phyloP scores from a whole-genome alignment of 2,329 filamentous ascomycete genomes.

The Phoma sp. region DNA sequence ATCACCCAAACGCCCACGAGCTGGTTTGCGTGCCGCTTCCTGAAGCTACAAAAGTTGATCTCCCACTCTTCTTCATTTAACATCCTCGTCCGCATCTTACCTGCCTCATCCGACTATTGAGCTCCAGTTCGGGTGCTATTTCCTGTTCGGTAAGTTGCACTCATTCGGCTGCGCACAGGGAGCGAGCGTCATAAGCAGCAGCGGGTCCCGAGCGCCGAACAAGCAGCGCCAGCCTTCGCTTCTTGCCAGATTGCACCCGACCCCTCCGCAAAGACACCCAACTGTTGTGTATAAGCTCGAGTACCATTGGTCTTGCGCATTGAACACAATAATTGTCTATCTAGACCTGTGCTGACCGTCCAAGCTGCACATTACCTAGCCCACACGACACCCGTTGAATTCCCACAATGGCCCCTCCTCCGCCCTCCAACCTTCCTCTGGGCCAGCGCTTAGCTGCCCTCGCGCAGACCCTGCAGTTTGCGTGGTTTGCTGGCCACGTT shows the following conservation, averaged over 20 bases:
- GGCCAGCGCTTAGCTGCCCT: slow-evolving; percentile 77
- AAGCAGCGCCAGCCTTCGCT: slow-evolving; percentile 38
- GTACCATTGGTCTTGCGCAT: slow-evolving; percentile 19
- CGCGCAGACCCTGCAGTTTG: slow-evolving; percentile 92
- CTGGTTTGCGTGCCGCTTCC: slow-evolving; percentile 40
- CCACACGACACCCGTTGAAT: slow-evolving; percentile 39
- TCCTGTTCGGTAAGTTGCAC: slow-evolving; percentile 38
- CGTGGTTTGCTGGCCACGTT: slow-evolving; percentile 74
- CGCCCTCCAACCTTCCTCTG: slow-evolving; percentile 72
- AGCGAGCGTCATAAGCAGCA: slow-evolving; percentile 37
- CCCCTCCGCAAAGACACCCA: slow-evolving; percentile 28
- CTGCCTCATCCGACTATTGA: slow-evolving; percentile 4
- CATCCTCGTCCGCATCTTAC: slow-evolving; percentile 9
- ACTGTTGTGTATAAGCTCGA: slow-evolving; percentile 21
- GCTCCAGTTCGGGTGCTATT: slow-evolving; percentile 16
- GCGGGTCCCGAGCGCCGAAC: slow-evolving; percentile 38
- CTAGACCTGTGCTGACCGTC: slow-evolving; percentile 37
- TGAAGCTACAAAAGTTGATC: slow-evolving; percentile 34
- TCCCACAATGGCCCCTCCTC: slow-evolving; percentile 73
- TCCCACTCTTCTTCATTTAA: slow-evolving; percentile 11
- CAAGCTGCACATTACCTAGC: slow-evolving; percentile 32
- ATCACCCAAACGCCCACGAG: slow-evolving; percentile 39
- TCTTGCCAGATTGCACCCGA: slow-evolving; percentile 47
- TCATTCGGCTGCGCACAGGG: slow-evolving; percentile 30
- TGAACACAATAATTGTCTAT: slow-evolving; percentile 19